Base-by-base conservation (phyloP, 2,329 filamentous ascomycete genomes). In the Ceratocystiopsis minuta region DNA sequence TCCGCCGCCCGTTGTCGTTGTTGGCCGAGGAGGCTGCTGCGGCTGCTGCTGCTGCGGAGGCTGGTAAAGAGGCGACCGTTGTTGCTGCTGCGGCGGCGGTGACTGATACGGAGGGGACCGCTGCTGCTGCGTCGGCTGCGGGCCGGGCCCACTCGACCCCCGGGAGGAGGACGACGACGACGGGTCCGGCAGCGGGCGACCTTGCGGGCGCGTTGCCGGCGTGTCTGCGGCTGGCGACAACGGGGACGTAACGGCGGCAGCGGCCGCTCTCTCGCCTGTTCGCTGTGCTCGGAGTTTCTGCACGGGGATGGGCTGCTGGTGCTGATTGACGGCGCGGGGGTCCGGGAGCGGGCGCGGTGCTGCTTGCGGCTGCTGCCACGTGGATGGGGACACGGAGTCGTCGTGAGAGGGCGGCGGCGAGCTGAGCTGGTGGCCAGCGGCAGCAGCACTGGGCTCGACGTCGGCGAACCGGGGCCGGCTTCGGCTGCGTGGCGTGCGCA, bases 101-200 rank as follows among this genome's bases (percentile, higher is more conserved):
- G 6, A 33, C 16, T 34, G 16, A 16, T 36, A 40, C 15, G 17
- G 43, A 31, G 36, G 38, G 52, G 80, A 75, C 12, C 70, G 65
- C 41, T 71, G 67, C 2, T 61, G 58, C 13, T 76, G 73, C 75
- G 43, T 76, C 70, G 37, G 40, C 3, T 46, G 41, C 15, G 24
- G 31, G 1, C 31, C 37, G 0, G 40, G 6, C 3, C 24, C 24
- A 28, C 11, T 28, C 24, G 24, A 28, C 5, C 24, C 24, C 2
- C 7, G 24, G 5, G 56, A 46, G 10, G 42, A 48, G 48, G 58
- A 60, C n/a, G 54, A 54, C n/a, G 54, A 54, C 36, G 54, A 54
- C 14, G 68, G 67, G 46, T 70, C 62, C 7, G 70, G 70, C 4
- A 75, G 65, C 4, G 72, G 70, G n/a, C 73, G 67, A 17, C 49